Base-by-base conservation (phyloP, 768 basidiomycete species). In the Podaxis sp. region DNA sequence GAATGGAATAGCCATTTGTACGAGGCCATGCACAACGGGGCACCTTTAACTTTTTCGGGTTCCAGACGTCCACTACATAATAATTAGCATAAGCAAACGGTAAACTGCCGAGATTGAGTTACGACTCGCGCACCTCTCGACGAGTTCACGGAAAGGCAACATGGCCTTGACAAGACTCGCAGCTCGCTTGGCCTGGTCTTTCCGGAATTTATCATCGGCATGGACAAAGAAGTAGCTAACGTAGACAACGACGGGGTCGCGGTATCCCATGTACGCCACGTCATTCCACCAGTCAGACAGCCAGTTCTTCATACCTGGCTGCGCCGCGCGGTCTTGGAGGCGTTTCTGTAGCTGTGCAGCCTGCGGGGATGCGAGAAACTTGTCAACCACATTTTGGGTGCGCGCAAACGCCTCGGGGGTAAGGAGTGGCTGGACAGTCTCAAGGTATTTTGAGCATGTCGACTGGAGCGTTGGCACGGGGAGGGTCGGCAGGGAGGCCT, bases 271-370 rank as follows among this genome's bases (percentile, higher is more conserved):
- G 72, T 91, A 93, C 17, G 96, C 96, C 4, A 74, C 84, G 38
- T 97, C 93, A 75, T 98, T 96, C 96, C 96, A 99, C 97, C 97
- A 99, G 56, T 96, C 94, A 52, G 85, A 83, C n/a, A 99, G 81
- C 97, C 97, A 99, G 78, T 83, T 95, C 68, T 78, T 79, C 57
- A 77, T 73, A 17, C 74, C 73, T 1, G 85, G 82, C 25, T 85
- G 80, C 0, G 80, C 79, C 0, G 94, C 94, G 1, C 95, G 85
- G 22, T 83, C 80, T 70, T 93, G 81, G 37, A 98, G 81, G 2
- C 97, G 81, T 38, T 77, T 73, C 76, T 98, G 96, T 12, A 98
- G 82, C 60, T 86, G 84, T 15, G 82, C 80, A 1, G 86, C 87
- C 57, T 85, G 83, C 0, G 89, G 84, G 0, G 90, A 93, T 9